Conservation (phyloP, 1,284 basidiomycete species). For the Marasmius fiardii region DNA sequence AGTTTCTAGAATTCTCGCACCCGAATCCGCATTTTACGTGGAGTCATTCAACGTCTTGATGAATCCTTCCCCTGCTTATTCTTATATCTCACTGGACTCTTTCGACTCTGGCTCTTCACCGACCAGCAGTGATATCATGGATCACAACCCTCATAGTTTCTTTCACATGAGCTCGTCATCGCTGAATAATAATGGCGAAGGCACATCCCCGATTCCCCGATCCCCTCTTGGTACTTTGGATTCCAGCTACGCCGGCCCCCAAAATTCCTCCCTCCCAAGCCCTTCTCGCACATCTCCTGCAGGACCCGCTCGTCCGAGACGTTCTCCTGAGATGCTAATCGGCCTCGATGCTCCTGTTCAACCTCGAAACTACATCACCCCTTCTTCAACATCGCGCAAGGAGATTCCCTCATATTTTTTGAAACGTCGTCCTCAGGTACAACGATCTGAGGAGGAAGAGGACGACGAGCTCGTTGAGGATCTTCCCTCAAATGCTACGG, state of each 20-base stretch:
- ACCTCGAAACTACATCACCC: slow-evolving; percentile 39
- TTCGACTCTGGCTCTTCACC: neutral
- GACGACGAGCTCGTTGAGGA: slow-evolving; percentile 42
- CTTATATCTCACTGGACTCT: neutral
- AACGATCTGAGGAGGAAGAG: slow-evolving; percentile 48
- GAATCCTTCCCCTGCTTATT: slow-evolving; percentile 1
- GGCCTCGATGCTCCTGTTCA: slow-evolving; percentile 43
- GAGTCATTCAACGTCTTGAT: neutral
- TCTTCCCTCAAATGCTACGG: slow-evolving; percentile 29
- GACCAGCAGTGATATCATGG: neutral
- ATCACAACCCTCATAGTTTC: neutral
- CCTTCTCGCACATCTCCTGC: neutral
- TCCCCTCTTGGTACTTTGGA: neutral
- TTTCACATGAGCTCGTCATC: neutral
- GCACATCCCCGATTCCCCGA: neutral
- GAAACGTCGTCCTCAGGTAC: slow-evolving; percentile 11
- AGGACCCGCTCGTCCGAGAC: slow-evolving; percentile 2
- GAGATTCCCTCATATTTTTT: slow-evolving; percentile 38
- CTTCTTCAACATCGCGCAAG: slow-evolving; percentile 45
- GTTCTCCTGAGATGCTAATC: slow-evolving; percentile 12
- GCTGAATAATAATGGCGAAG: neutral
- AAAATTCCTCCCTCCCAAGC: neutral
- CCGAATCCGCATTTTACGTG: neutral
- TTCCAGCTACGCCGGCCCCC: neutral
- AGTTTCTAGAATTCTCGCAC: neutral